Base-by-base conservation (phyloP, 805 yeast species). In the Yarrowia divulgata region DNA sequence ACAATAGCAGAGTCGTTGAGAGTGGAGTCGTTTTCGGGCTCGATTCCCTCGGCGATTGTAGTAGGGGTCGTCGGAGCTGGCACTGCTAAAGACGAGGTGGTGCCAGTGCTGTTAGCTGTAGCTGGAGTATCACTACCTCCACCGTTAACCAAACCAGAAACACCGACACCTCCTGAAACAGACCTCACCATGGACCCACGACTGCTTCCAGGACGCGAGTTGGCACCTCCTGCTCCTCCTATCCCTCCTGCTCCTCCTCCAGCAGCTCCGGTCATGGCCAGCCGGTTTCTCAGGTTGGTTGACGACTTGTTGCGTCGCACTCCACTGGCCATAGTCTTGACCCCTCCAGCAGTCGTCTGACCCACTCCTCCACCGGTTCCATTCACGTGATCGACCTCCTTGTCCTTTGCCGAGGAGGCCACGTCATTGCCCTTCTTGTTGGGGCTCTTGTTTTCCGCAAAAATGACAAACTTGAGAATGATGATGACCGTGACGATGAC, bases 381-480 rank as follows among this genome's bases (percentile, higher is more conserved):
- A 16, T 12, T 13, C 23, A 29, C 18, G n/a, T 43, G 50, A 8
- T 60, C 66, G 9, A 8, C 42, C 66, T 60, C 66, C 34, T 60
- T 60, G 32, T 60, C 66, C 35, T 60, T 60, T 13, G 63, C 46
- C 37, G 43, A 14, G 16, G 45, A 14, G 45, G 45, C 10, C 46
- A 43, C 16, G 29, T 60, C 66, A 29, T 18, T 60, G 16, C 34
- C 50, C 34, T 60, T 60, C 16, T 60, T 60, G 34, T 60, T 60
- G 34, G 66, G 52, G 34, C 42, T 40, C 42, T 60, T 63, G 46
- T 63, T 63, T 16, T 63, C 68, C 18, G 68, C 68, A 35, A 63
- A 63, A 40, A 63, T 63, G 39, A 63, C 68, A 37, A 63, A 63
- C 57, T 63, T 63, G 55, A 63, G 57, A 37, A 63, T 48, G 23